Evolutionary conservation across 306 rosid genomes (phyloP), one percentile per base, ranked within the genome.

Genomic region (Gastrolobium bilobum): DNA sequence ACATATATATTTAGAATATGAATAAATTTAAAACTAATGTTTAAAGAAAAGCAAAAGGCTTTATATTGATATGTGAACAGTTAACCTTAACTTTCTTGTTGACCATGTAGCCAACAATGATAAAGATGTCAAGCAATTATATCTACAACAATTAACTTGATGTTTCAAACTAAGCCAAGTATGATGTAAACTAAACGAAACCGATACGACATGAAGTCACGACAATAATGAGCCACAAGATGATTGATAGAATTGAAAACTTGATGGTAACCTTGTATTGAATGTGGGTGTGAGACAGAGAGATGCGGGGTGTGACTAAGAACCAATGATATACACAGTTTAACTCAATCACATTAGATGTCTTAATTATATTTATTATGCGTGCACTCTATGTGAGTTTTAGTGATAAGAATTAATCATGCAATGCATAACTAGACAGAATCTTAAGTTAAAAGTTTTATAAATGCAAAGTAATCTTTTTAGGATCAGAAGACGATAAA

Each of bases 61-160:
- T 59, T 26, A 33, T 39, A 5, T 71, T 29, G 42, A 71, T 39
- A 50, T 34, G 3, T 78, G 43, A 46, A 67, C 64, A 81, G 76
- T 66, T 42, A 73, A 46, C 5, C 57, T 62, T 65, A 73, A 73
- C 79, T 68, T 75, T 73, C 58, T 4, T 75, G 85, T 59, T 68
- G 33, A 68, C 51, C 66, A 10, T 51, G 67, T 75, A 50, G 85
- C 73, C 68, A 82, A 69, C 85, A 68, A 68, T 35, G 85, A 82
- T 39, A 76, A 51, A 60, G 74, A 82, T 82, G 82, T 73, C 10
- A 33, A 69, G 81, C 68, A 69, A 82, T 68, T 82, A 82, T 76
- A 61, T 48, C 31, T 51, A 6, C 69, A 71, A n/a, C 75, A 69
- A 69, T 60, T 76, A 82, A 56, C 56, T 70, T 39, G 68, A 53